Evolutionary conservation across 2,329 filamentous ascomycete species (phyloP), one percentile per base, ranked within the genome.

Genomic region (Stemphylium vesicarium): DNA sequence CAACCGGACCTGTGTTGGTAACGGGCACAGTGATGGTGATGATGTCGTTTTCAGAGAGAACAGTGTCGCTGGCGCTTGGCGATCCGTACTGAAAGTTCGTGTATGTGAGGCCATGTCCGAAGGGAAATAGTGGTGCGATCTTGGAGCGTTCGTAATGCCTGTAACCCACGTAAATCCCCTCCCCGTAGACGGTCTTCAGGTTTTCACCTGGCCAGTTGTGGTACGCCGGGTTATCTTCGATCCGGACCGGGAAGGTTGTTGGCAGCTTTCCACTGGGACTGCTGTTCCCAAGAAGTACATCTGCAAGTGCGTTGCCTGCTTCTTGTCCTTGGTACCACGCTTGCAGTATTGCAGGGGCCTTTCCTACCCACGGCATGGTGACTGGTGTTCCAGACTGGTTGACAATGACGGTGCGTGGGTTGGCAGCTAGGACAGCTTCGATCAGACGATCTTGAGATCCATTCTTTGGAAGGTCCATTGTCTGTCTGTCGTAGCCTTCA

Each of bases 271-370:
- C 90, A 56, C 85, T 88, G 0, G 91, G 91, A 69, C 90, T 92
- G 41, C 85, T 82, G 57, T 88, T 84, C 42, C 90, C 89, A 60
- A 91, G 90, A 0, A 94, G 79, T 1, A 94, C 82, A 62, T 94
- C 90, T 0, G 89, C 90, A 57, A 96, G 88, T 10, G 87, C 88
- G 68, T 93, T 92, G 5, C 91, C 91, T 4, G 88, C 89, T 77
- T 95, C 91, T 67, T 95, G 91, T n/a, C 91, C 91, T 56, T 90
- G 89, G 67, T 92, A 95, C 90, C 90, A 95, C 7, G 90, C 84
- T 69, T 92, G 88, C 0, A 92, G 68, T 26, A 92, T 85, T 1
- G 87, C 84, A 3, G 87, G 84, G 2, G 88, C 86, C 18, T 80
- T 75, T 59, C 85, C 79, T 1, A 80, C 84, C 89, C 88, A 92